These are phyloP conservation scores for Penicillium brasilianum DNA, from an alignment of 2,329 filamentous ascomycete species.

Conservation along the genomic window DNA sequence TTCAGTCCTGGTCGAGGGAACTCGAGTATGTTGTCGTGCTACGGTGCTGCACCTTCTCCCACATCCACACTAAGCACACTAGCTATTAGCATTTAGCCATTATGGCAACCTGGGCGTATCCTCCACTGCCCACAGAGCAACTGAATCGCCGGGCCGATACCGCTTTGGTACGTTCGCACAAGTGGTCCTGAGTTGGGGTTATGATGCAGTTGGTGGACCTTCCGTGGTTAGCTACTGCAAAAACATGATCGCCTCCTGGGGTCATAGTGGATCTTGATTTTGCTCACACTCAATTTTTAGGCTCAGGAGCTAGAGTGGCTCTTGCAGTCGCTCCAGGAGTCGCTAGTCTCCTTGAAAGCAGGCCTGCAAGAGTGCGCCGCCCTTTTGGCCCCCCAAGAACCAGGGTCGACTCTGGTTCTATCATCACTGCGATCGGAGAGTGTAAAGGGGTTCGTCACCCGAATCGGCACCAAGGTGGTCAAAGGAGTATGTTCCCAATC, in stretches of 20 bases:
- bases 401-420: conserved; percentile 85
- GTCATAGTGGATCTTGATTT: conserved; percentile 22
- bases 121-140: conserved; percentile 58
- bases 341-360: conserved; percentile 64
- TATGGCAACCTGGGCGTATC: conserved; percentile 68
- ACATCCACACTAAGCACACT: not conserved
- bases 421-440: conserved; percentile 85
- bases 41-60: conserved; percentile 3
- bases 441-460: conserved; percentile 90
- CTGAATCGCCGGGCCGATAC: conserved; percentile 59
- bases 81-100: not conserved
- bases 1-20: not conserved
- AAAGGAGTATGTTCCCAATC: conserved; percentile 71
- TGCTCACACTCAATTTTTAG: conserved; percentile 39
- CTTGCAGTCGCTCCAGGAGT: conserved; percentile 64
- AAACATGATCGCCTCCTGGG: conserved; percentile 14
- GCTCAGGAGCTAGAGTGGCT: conserved; percentile 68
- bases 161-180: conserved; percentile 52
- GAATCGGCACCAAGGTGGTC: conserved; percentile 86
- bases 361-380: conserved; percentile 88
- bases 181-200: conserved; percentile 12
- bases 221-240: conserved; percentile 18
- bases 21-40: not conserved
- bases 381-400: conserved; percentile 81
- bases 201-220: conserved; percentile 19